These are phyloP conservation scores for Penicillium lagena DNA, from an alignment of 495 filamentous ascomycete genomes.

Conservation along the genomic window DNA sequence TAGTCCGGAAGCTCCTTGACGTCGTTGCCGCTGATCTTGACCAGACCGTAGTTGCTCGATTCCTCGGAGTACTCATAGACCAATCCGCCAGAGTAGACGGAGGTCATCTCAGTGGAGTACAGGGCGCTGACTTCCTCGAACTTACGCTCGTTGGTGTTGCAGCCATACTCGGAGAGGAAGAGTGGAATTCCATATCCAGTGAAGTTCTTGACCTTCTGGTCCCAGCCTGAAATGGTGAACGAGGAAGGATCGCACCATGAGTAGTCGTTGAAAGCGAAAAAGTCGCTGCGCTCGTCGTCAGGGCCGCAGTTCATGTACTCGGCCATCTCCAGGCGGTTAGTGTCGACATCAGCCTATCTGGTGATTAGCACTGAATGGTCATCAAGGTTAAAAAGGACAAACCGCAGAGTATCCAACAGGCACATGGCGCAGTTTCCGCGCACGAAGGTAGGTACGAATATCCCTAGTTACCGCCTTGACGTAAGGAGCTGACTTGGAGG, in stretches of 20 bases:
- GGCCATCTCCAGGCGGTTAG: slow-evolving; percentile 84
- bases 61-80: slow-evolving; percentile 94
- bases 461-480: slow-evolving; percentile 93
- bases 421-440: slow-evolving; percentile 66
- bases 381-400: slow-evolving; percentile 3
- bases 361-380: slow-evolving; percentile 23
- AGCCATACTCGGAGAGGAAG: slow-evolving; percentile 95
- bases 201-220: slow-evolving; percentile 88
- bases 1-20: slow-evolving; percentile 60
- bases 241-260: slow-evolving; percentile 89
- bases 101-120: slow-evolving; percentile 79
- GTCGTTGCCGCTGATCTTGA: slow-evolving; percentile 52
- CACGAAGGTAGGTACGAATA: slow-evolving; percentile 77
- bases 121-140: slow-evolving; percentile 77
- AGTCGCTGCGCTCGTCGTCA: slow-evolving; percentile 81
- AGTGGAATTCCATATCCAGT: slow-evolving; percentile 85
- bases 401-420: slow-evolving; percentile 89
- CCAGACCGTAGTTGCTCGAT: slow-evolving; percentile 69
- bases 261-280: slow-evolving; percentile 98
- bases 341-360: slow-evolving; percentile 56
- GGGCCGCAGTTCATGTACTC: slow-evolving; percentile 92
- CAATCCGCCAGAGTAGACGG: slow-evolving; percentile 90
- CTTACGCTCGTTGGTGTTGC: slow-evolving; percentile 69
- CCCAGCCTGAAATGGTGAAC: slow-evolving; percentile 74
- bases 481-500: slow-evolving; percentile 70